A percentile compares a stretch with the other conserved stretches of the same genome.
These are phyloP conservation scores for Lathyrus sativus DNA, from an alignment of 306 rosid species.

Conservation along the genomic window DNA sequence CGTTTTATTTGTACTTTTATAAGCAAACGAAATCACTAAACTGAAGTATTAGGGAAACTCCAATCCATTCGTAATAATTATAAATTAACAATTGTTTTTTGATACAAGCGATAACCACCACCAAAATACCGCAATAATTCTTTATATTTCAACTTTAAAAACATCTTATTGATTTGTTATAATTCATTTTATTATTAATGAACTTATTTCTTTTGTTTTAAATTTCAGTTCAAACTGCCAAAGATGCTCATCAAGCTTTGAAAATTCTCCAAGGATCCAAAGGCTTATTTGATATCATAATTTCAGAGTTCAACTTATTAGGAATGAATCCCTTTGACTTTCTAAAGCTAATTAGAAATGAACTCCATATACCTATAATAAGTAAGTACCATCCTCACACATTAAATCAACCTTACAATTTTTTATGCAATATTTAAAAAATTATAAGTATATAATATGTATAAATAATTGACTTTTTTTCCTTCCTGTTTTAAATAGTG, in stretches of 20 bases:
- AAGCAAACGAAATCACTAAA: too few species aligned
- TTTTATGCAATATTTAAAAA: too few species aligned
- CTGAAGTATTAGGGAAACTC: too few species aligned
- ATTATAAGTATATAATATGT: too few species aligned
- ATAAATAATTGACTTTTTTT: background rate
- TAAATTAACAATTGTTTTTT: too few species aligned
- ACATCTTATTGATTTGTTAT: too few species aligned
- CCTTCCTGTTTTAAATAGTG: constrained; percentile 46
- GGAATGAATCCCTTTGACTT: constrained; percentile 67
- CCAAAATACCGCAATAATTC: too few species aligned
- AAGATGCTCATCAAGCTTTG: constrained; percentile 56
- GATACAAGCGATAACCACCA: too few species aligned
- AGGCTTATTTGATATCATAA: constrained; percentile 54
- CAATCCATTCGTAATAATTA: too few species aligned
- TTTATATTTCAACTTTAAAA: too few species aligned
- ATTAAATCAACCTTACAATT: background rate
- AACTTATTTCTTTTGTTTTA: background rate
- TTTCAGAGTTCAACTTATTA: constrained; percentile 59
- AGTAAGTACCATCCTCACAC: constrained; percentile 43
- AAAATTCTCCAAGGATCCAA: constrained; percentile 45
- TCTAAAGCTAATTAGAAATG: constrained; percentile 44
- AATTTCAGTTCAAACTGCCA: constrained; percentile 56
- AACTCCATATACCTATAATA: constrained; percentile 63
- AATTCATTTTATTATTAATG: background rate
- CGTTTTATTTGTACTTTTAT: too few species aligned